These are phyloP conservation scores for Paraglomus occultum DNA, from an alignment of 192 early-diverging fungal species.

Conservation along the genomic window DNA sequence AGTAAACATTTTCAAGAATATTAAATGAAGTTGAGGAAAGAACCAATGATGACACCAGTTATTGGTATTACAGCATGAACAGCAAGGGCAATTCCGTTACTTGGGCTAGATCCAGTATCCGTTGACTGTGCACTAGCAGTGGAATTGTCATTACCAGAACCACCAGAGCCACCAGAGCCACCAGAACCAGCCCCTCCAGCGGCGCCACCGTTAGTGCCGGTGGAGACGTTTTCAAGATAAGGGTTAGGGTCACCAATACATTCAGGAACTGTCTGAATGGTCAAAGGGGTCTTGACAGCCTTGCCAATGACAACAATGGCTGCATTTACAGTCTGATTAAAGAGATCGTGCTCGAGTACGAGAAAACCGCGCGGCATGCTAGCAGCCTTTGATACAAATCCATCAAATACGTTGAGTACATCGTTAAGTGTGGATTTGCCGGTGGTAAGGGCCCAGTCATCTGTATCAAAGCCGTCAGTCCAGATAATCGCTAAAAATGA, in stretches of 20 bases:
- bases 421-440: constrained; percentile 14
- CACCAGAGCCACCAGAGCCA: no score
- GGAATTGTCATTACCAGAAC: no score
- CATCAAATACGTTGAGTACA: constrained; percentile 35
- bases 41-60: no score
- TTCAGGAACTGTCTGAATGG: constrained; percentile 36
- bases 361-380: constrained; percentile 44
- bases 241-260: constrained; percentile 38
- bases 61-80: no score
- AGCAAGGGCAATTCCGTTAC: no score
- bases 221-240: constrained; percentile 37
- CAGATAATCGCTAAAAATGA: constrained; percentile 53
- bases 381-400: constrained; percentile 45
- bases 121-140: no score
- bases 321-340: constrained; percentile 44
- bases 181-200: no score
- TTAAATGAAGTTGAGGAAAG: no score
- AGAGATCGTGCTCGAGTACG: constrained; percentile 53
- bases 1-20: no score
- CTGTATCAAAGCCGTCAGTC: constrained; percentile 50
- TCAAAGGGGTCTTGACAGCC: constrained; percentile 26
- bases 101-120: no score
- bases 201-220: no score
- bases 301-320: constrained; percentile 35
- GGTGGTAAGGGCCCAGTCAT: constrained; percentile 43